A percentile compares a stretch with the other conserved stretches of the same genome.
Evolutionary conservation across 495 filamentous ascomycete genomes (phyloP).

Genomic region (Xeromyces bisporus): DNA sequence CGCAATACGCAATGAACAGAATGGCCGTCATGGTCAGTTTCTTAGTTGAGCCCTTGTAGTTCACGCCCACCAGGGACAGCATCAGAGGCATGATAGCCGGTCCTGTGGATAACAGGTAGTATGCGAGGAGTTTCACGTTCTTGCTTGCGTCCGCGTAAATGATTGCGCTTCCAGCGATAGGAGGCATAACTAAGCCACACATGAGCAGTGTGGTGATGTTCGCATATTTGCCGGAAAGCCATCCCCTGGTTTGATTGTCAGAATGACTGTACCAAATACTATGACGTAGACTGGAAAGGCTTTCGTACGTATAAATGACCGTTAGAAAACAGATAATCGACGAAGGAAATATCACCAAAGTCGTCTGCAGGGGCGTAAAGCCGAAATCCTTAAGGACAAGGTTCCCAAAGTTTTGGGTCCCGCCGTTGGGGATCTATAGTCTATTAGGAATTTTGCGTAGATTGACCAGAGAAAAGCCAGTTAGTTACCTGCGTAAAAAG

Average conservation of each 20-base stretch:
- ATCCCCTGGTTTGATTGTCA: slow-evolving; percentile 10
- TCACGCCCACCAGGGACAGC: slow-evolving; percentile 37
- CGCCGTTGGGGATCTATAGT: slow-evolving; percentile 24
- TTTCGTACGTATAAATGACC: slow-evolving; percentile 11
- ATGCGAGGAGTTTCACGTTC: slow-evolving; percentile 37
- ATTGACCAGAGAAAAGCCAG: neutral
- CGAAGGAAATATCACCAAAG: slow-evolving; percentile 25
- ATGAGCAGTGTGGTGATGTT: slow-evolving; percentile 18
- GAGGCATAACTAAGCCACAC: slow-evolving; percentile 11
- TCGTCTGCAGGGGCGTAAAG: slow-evolving; percentile 24
- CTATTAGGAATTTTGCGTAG: neutral
- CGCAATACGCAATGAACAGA: slow-evolving; percentile 25
- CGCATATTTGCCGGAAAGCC: slow-evolving; percentile 17
- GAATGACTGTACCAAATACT: no score
- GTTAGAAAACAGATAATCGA: slow-evolving; percentile 23
- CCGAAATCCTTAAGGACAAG: slow-evolving; percentile 29
- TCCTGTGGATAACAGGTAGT: slow-evolving; percentile 37
- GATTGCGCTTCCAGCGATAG: slow-evolving; percentile 39
- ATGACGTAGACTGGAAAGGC: neutral
- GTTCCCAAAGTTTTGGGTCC: slow-evolving; percentile 29
- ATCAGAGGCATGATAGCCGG: slow-evolving; percentile 40
- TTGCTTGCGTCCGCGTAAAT: slow-evolving; percentile 36
- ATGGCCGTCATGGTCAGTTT: slow-evolving; percentile 35
- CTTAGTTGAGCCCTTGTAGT: slow-evolving; percentile 51
- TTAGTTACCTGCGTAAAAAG: slow-evolving; percentile 21